phyloP scores from a whole-genome alignment of 2,329 filamentous ascomycete genomes.

The Whalleya microplaca region DNA sequence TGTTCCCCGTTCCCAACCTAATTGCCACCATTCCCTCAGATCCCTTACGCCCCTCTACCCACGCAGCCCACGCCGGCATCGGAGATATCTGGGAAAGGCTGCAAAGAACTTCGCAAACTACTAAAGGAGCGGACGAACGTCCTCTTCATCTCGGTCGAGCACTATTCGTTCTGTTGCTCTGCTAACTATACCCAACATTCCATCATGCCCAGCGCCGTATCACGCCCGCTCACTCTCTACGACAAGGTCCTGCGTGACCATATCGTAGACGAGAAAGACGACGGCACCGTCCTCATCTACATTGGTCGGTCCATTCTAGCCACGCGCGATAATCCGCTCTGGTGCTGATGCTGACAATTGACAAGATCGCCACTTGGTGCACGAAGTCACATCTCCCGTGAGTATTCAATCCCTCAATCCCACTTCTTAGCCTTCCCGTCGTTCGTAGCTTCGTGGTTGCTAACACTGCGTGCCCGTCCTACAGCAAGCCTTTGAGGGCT shows the following conservation, averaged over 20 bases:
- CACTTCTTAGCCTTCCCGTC: neutral
- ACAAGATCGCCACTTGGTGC: conserved; percentile 88
- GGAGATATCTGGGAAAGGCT: neutral
- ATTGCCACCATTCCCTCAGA: neutral
- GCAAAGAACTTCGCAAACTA: neutral
- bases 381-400: conserved; percentile 97
- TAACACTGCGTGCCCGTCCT: conserved; percentile 1
- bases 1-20: neutral
- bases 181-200: neutral
- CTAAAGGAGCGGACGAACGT: neutral
- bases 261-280: conserved; percentile 91
- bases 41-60: neutral
- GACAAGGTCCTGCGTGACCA: conserved; percentile 97
- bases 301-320: conserved; percentile 64
- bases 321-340: conserved; percentile 15
- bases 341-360: conserved; percentile 7
- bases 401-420: conserved; percentile 37
- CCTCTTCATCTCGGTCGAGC: neutral
- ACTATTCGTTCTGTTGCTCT: neutral
- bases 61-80: neutral
- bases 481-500: conserved; percentile 94
- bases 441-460: neutral
- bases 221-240: conserved; percentile 78
- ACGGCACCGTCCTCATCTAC: conserved; percentile 90
- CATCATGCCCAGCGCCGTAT: neutral